A percentile compares a stretch with the other conserved stretches of the same genome.
Conservation (phyloP, 106 monocot genomes). For the Ottelia alismoides region DNA sequence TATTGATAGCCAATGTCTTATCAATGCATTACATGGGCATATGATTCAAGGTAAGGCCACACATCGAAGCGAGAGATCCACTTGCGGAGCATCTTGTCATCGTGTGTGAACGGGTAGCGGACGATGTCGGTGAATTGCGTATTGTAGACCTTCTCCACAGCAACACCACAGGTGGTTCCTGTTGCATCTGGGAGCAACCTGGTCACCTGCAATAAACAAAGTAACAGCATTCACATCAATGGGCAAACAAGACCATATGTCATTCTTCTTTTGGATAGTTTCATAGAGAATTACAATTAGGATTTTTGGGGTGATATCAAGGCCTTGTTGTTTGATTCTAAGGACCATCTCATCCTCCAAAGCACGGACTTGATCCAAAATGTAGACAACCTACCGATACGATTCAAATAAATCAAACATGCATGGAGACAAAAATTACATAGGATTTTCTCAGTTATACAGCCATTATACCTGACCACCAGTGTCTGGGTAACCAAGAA, state of each 20-base stretch:
- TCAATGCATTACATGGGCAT: conserved; percentile 63
- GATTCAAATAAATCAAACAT: too few relatives aligned
- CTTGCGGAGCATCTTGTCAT: conserved; percentile 58
- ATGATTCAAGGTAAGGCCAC: conserved; percentile 86
- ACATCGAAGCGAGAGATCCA: conserved; percentile 94
- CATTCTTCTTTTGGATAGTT: too few relatives aligned
- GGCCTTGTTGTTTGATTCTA: conserved; percentile 81
- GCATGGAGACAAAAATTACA: too few relatives aligned
- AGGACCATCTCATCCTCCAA: conserved; percentile 82
- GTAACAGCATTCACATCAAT: too few relatives aligned
- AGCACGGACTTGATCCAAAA: conserved; percentile 97
- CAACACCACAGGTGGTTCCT: conserved; percentile 61
- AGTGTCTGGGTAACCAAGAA: conserved; percentile 81
- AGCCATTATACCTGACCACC: conserved; percentile 62
- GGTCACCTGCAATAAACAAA: conserved; percentile 40
- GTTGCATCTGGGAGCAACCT: conserved; percentile 78
- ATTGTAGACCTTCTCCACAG: conserved; percentile 49
- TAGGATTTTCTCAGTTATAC: too few relatives aligned
- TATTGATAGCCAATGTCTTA: too few relatives aligned
- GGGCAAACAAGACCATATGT: too few relatives aligned
- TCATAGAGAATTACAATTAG: conserved; percentile 92
- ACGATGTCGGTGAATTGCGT: conserved; percentile 57
- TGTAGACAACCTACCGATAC: conserved; percentile 72
- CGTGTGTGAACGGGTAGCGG: conserved; percentile 61
- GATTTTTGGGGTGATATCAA: conserved; percentile 66